Percentiles rank a stretch among this genome's conserved stretches.
Evolutionary conservation across 1,284 basidiomycete species (phyloP).

Genomic region (Papiliotrema nemorosa): DNA sequence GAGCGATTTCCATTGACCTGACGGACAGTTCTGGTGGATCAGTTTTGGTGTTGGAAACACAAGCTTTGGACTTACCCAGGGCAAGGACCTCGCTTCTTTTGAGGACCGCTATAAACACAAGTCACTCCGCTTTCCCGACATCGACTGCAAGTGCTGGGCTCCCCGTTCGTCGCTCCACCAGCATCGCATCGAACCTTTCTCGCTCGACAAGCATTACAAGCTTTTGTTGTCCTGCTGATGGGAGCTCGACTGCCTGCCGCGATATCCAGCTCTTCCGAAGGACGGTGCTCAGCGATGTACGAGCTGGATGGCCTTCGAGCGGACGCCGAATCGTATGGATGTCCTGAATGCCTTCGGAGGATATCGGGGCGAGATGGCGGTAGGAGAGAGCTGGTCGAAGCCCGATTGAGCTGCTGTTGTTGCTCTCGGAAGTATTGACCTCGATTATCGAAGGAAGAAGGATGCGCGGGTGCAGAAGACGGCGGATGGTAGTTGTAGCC

Average conservation of each 20-base stretch:
- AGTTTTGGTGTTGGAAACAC: background rate
- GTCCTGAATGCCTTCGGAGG: slow-evolving; percentile 7
- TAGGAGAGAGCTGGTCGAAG: background rate
- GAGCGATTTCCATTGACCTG: background rate
- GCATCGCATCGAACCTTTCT: slow-evolving; percentile 38
- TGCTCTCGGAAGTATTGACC: background rate
- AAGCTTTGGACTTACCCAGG: slow-evolving; percentile 12
- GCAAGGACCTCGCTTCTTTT: slow-evolving; percentile 36
- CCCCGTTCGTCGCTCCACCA: slow-evolving; percentile 19
- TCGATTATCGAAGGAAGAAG: background rate
- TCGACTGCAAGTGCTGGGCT: slow-evolving; percentile 23
- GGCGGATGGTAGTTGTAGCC: background rate
- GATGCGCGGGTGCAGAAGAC: background rate
- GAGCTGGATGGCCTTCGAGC: background rate
- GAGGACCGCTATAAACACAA: slow-evolving; percentile 30
- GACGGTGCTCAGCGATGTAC: background rate
- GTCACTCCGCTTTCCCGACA: slow-evolving; percentile 25
- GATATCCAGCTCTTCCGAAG: background rate
- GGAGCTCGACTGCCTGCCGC: slow-evolving; percentile 22
- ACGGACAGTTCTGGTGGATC: background rate
- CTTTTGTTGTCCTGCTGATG: slow-evolving; percentile 35
- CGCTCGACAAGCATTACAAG: slow-evolving; percentile 33
- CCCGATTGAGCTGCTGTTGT: background rate
- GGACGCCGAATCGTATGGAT: slow-evolving; percentile 8
- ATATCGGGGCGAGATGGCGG: slow-evolving; percentile 5